Percentiles rank a stretch among this genome's conserved stretches.
phyloP scores from a whole-genome alignment of 805 yeast genomes.

The Barnettozyma sucrosica region DNA sequence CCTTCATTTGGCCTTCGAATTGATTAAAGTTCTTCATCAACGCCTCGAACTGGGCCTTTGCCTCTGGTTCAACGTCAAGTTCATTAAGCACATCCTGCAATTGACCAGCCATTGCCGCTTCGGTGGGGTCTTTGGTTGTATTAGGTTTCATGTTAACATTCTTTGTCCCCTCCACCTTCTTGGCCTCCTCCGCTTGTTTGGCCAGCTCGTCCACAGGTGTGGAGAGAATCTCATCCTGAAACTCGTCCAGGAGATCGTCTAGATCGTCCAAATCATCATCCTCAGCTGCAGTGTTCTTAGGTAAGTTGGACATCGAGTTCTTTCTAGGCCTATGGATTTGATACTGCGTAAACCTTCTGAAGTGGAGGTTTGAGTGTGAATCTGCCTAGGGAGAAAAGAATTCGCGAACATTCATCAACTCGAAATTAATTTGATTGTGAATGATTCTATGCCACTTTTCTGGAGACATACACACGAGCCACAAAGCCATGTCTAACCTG shows the following conservation, averaged over 20 bases:
- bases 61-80: constrained; percentile 44
- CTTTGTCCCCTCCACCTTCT: constrained; percentile 5
- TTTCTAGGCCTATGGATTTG: not conserved
- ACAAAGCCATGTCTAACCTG: constrained; percentile 16
- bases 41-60: constrained; percentile 44
- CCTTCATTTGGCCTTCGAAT: constrained; percentile 16
- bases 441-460: no score
- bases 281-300: not conserved
- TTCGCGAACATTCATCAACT: not conserved
- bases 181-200: constrained; percentile 7
- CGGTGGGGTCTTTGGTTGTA: not conserved
- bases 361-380: no score
- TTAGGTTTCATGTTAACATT: constrained; percentile 22
- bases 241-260: constrained; percentile 82
- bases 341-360: not conserved
- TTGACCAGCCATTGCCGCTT: constrained; percentile 14
- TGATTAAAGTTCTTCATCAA: constrained; percentile 29
- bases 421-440: not conserved
- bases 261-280: constrained; percentile 63
- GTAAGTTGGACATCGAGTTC: constrained; percentile 1
- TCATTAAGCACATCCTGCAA: constrained; percentile 23
- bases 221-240: constrained; percentile 62
- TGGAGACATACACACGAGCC: not conserved
- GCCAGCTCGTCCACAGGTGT: constrained; percentile 31
- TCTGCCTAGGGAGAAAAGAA: not conserved